Conservation (phyloP, 257 asterid species). For the Plantago major region DNA sequence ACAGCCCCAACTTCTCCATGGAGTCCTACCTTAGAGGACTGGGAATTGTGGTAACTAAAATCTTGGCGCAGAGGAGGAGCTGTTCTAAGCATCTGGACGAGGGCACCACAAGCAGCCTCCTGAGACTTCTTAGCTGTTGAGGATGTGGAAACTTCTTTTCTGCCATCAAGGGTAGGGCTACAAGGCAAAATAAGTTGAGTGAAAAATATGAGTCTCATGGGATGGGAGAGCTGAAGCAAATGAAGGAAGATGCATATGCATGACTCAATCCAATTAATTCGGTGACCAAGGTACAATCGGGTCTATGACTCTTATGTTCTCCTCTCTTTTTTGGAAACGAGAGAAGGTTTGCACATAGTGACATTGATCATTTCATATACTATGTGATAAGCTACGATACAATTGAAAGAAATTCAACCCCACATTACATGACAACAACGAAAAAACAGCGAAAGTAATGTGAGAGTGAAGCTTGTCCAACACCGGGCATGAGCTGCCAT, state of each 20-base stretch:
- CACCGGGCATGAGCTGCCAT: no score
- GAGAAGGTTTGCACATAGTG: no score
- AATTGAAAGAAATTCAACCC: no score
- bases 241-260: constrained; percentile 5
- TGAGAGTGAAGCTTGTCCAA: no score
- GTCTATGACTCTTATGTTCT: no score
- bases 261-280: neutral
- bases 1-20: constrained; percentile 44
- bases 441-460: no score
- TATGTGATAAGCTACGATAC: no score
- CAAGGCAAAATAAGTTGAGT: constrained; percentile 14
- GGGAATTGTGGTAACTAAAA: constrained; percentile 39
- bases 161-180: constrained; percentile 49
- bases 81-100: constrained; percentile 82
- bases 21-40: constrained; percentile 31
- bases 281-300: neutral
- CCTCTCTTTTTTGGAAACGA: no score
- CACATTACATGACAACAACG: no score
- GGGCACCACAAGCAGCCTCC: constrained; percentile 84
- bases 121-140: constrained; percentile 58
- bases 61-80: constrained; percentile 87
- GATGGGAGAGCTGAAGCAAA: neutral
- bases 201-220: constrained; percentile 4
- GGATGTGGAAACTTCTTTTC: constrained; percentile 41
- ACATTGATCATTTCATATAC: no score